Evolutionary conservation across 1,284 basidiomycete species (phyloP).

Genomic region (Trichosporon asahii): DNA sequence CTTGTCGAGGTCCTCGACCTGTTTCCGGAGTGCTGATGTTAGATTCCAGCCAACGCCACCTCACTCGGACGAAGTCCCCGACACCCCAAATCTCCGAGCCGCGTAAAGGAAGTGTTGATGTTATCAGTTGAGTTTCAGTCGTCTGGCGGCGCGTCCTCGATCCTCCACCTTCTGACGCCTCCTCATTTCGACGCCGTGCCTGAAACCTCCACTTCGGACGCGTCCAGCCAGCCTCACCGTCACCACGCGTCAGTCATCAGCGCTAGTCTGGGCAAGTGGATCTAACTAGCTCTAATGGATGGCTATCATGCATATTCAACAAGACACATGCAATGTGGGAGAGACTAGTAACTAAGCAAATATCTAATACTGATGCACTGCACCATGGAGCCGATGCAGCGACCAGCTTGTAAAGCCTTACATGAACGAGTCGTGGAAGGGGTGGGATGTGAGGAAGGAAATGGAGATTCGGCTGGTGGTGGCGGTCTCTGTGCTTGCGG

Average conservation of each 20-base stretch:
- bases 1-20: slow-evolving; percentile 70
- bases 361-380: not conserved
- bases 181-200: not conserved
- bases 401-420: not conserved
- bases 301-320: not conserved
- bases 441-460: not conserved
- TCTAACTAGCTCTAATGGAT: not conserved
- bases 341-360: slow-evolving; percentile 5
- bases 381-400: not conserved
- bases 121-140: not conserved
- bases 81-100: not conserved
- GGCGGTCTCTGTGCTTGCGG: slow-evolving; percentile 29
- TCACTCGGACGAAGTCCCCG: not conserved
- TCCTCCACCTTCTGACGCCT: not conserved
- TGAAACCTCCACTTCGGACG: not conserved
- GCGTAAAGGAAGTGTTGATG: not conserved
- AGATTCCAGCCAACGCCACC: not conserved
- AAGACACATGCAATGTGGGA: not conserved
- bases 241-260: not conserved
- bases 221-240: not conserved
- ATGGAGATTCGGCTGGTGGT: slow-evolving; percentile 32
- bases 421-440: not conserved
- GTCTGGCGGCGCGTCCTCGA: not conserved
- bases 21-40: slow-evolving; percentile 14
- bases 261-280: not conserved